Evolutionary conservation across 768 basidiomycete species (phyloP).

Genomic region (Pulveroboletus sp.): DNA sequence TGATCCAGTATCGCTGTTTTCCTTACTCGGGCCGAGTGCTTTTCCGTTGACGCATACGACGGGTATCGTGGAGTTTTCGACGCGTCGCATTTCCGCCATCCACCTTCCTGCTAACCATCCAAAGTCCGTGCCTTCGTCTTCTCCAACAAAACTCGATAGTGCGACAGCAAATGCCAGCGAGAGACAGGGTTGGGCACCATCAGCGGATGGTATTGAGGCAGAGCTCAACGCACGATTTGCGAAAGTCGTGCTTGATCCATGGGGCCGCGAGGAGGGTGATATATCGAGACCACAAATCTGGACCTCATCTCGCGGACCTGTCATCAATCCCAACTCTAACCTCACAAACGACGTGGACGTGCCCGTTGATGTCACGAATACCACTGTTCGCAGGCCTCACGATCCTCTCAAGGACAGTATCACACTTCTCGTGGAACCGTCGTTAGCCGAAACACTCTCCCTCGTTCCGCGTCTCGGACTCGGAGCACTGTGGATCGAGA

Average conservation of each 20-base stretch:
- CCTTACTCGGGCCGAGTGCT: slow-evolving; percentile 50
- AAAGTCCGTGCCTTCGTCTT: background rate
- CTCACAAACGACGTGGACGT: background rate
- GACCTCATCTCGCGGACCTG: slow-evolving; percentile 35
- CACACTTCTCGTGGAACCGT: slow-evolving; percentile 49
- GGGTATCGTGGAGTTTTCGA: slow-evolving; percentile 62
- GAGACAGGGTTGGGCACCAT: slow-evolving; percentile 14
- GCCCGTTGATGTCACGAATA: background rate
- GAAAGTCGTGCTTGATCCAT: slow-evolving; percentile 51
- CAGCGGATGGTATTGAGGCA: slow-evolving; percentile 36
- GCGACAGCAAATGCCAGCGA: slow-evolving; percentile 6
- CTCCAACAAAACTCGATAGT: background rate
- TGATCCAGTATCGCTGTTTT: slow-evolving; percentile 27
- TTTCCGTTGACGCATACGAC: slow-evolving; percentile 60
- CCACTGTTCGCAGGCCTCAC: slow-evolving; percentile 32
- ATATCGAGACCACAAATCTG: slow-evolving; percentile 35
- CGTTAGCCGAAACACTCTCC: slow-evolving; percentile 36
- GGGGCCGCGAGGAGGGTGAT: slow-evolving; percentile 41
- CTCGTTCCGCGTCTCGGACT: slow-evolving; percentile 51
- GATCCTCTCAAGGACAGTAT: slow-evolving; percentile 56
- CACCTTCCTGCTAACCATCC: slow-evolving; percentile 33
- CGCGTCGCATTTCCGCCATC: slow-evolving; percentile 51
- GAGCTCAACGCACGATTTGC: slow-evolving; percentile 45
- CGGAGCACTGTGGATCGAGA: slow-evolving; percentile 65
- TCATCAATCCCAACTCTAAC: slow-evolving; percentile 21